Base-by-base conservation (phyloP, 1,139 yeast genomes). In the Pichia sp. region DNA sequence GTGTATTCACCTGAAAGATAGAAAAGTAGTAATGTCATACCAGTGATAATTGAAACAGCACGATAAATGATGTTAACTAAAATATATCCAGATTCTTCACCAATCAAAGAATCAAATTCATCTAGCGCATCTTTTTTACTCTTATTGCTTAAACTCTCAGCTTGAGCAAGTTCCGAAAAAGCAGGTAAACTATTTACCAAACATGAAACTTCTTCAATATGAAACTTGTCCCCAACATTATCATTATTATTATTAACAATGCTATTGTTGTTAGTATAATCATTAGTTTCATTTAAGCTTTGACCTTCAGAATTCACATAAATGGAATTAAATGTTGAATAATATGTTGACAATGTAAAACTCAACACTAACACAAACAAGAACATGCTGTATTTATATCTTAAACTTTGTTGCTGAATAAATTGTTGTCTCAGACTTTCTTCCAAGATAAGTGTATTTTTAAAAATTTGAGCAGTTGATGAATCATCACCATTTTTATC, bases 1-100 rank as follows among this genome's bases (percentile, higher is more conserved):
- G 78, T 80, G 64, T 90, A 90, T 65, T 89, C 94, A 2, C 97
- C 98, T 26, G 95, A 85, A 36, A 92, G 68, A 59, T 85, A 89
- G 66, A 88, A 92, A 40, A 92, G 70, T 41, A 81, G 74, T 47
- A 89, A 68, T 0, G 96, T 85, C 36, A 89, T 80, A 16, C 76
- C 57, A 24, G 85, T 77, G 40, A 90, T 85, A 25, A 86, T 69
- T 26, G 86, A 73, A 15, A 79, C 66, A 45, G 90, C 78, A 58
- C 84, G 84, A 43, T 81, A 67, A 0, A 74, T 60, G 27, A 81
- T 74, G 46, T 44, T 39, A 15, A 27, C 22, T 7, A 44, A n/a
- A 2, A 35, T 25, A 23, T 46, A 49, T 12, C 42, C 40, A 15
- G 39, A 34, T 7, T 46, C 45, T 12, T 30, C 40, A 12, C 2